These are phyloP conservation scores for Juncus inflexus DNA, from an alignment of 176 grass and related monocot species.

Conservation along the genomic window DNA sequence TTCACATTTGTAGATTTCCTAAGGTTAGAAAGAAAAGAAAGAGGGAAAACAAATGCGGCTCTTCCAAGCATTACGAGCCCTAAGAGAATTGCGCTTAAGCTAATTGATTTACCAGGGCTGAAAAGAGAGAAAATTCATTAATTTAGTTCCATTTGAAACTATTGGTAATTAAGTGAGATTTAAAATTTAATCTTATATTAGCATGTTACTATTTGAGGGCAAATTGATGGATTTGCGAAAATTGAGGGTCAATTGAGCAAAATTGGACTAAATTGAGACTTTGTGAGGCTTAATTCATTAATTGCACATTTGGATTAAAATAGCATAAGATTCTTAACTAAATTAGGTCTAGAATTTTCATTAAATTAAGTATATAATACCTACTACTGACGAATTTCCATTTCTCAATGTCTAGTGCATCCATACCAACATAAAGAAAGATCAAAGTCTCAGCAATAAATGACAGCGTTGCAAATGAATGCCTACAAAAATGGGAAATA, in stretches of 20 bases:
- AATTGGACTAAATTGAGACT: no score
- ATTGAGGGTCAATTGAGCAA: no score
- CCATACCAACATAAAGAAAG: slow-evolving; percentile 98
- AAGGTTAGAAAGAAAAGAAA: slow-evolving; percentile 87
- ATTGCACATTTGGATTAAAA: no score
- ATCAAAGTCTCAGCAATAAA: slow-evolving; percentile 95
- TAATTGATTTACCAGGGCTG: slow-evolving; percentile 86
- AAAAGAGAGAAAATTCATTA: slow-evolving; percentile 28
- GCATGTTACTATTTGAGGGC: no score
- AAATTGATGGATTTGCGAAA: no score
- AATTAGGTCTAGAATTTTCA: neutral
- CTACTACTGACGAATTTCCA: slow-evolving; percentile 86
- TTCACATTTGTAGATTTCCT: slow-evolving; percentile 52
- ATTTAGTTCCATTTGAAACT: neutral
- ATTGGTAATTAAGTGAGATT: no score
- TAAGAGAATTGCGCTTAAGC: slow-evolving; percentile 78
- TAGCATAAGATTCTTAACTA: no score
- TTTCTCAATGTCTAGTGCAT: slow-evolving; percentile 95
- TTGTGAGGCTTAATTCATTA: no score
- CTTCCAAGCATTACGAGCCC: slow-evolving; percentile 84
- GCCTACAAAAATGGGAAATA: slow-evolving; percentile 32
- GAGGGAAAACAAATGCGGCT: slow-evolving; percentile 97
- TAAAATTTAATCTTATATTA: no score
- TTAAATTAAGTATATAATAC: slow-evolving; percentile 25
- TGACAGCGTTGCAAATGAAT: slow-evolving; percentile 91